These are phyloP conservation scores for Rhododendron simsii DNA, from an alignment of 148 eudicot genomes.

Conservation along the genomic window DNA sequence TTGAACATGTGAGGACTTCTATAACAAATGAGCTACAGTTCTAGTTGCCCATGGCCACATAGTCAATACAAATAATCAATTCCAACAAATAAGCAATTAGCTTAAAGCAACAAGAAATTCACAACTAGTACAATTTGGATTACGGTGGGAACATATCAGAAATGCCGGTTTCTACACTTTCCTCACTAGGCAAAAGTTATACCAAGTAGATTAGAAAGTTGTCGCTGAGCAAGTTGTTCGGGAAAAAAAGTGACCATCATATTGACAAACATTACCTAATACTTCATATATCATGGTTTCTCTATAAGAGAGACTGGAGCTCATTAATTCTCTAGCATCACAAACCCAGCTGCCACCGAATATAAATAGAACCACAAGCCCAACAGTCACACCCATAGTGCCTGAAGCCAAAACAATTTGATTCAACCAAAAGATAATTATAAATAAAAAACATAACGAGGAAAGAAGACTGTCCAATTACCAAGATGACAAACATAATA, in stretches of 20 bases:
- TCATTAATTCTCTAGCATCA: conserved; percentile 36
- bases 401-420: conserved; percentile 5
- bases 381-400: conserved; percentile 30
- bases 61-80: neutral
- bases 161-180: neutral
- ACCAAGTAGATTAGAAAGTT: neutral
- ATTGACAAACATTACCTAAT: conserved; percentile 20
- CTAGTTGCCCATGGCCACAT: neutral
- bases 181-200: neutral
- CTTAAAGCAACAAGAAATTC: neutral
- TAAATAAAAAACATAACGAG: neutral
- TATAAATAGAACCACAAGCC: conserved; percentile 25
- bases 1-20: neutral
- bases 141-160: neutral
- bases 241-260: too few species aligned
- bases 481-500: neutral
- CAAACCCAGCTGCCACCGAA: conserved; percentile 28
- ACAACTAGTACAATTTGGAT: neutral
- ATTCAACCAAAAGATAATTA: neutral
- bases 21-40: neutral
- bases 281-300: conserved; percentile 4
- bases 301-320: neutral
- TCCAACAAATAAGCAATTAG: neutral
- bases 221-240: neutral
- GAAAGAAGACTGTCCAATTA: neutral